Conservation (phyloP, 345 rosid genomes). For the Euphorbia tirucalli region DNA sequence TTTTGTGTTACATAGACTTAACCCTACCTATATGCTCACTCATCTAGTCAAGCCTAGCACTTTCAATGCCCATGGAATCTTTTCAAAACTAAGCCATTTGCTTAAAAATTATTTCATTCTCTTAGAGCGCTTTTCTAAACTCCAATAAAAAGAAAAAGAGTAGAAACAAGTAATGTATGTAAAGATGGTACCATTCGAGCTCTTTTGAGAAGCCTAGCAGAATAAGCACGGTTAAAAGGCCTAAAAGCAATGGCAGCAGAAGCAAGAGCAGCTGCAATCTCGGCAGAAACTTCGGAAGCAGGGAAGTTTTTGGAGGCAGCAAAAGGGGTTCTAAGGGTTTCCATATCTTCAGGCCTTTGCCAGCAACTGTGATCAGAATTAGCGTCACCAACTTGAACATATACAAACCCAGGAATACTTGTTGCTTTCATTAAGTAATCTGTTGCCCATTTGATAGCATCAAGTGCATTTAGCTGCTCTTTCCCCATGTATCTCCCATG, state of each 20-base stretch:
- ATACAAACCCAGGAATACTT: constrained; percentile 26
- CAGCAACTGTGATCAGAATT: constrained; percentile 25
- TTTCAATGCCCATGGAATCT: too few species aligned
- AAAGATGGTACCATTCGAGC: constrained; percentile 18
- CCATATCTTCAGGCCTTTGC: constrained; percentile 37
- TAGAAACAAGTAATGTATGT: too few species aligned
- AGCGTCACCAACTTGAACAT: constrained; percentile 31
- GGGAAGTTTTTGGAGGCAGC: constrained; percentile 25
- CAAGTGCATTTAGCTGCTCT: constrained; percentile 22
- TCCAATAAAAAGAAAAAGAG: too few species aligned
- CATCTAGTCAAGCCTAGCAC: too few species aligned
- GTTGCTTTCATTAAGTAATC: constrained; percentile 29
- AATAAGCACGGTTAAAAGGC: constrained; percentile 3
- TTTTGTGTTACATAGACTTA: too few species aligned
- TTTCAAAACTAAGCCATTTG: too few species aligned
- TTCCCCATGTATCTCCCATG: constrained; percentile 19
- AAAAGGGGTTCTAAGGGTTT: constrained; percentile 21
- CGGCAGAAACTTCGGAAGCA: constrained; percentile 27
- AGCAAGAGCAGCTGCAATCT: constrained; percentile 32
- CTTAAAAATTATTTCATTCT: too few species aligned
- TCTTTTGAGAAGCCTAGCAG: constrained; percentile 25
- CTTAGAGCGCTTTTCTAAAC: too few species aligned
- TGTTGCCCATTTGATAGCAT: constrained; percentile 27
- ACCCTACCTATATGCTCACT: too few species aligned
- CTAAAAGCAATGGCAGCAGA: constrained; percentile 24